Percentiles rank a stretch among this genome's conserved stretches.
phyloP scores from a whole-genome alignment of 345 rosid species.

The Corymbia maculata region DNA sequence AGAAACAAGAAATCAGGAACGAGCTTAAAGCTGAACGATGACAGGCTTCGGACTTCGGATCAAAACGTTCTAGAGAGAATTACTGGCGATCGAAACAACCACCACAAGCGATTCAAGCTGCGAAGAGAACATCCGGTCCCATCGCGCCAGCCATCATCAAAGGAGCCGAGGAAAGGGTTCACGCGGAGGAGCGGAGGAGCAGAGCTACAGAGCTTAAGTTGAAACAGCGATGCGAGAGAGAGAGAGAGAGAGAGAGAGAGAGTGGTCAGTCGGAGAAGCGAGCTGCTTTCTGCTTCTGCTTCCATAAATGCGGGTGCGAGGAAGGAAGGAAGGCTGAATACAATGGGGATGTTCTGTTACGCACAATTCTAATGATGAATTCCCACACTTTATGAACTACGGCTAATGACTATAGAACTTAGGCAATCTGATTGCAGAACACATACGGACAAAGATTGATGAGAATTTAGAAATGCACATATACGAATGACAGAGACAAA shows the following conservation, averaged over 20 bases:
- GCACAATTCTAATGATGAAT: background rate
- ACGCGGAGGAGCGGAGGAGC: too few relatives aligned
- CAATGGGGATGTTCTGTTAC: background rate
- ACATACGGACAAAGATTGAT: background rate
- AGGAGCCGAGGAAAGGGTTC: background rate
- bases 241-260: background rate
- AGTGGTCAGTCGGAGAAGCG: too few relatives aligned
- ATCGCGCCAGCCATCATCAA: background rate
- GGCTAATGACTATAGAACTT: background rate
- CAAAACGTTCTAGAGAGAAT: background rate
- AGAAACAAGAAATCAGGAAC: background rate
- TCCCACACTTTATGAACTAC: background rate
- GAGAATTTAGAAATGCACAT: background rate
- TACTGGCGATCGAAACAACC: background rate
- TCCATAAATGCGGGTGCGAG: too few relatives aligned
- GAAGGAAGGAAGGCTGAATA: background rate
- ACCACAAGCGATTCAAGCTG: background rate
- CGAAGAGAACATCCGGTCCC: background rate
- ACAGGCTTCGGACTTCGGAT: background rate
- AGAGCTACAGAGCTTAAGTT: too few relatives aligned
- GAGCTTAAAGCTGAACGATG: background rate
- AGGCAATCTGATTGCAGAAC: background rate
- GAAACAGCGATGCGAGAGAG: background rate
- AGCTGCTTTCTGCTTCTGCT: too few relatives aligned
- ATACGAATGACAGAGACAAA: background rate